Conservation (phyloP, 2,329 filamentous ascomycete species). For the Aurifilum marmelostoma region DNA sequence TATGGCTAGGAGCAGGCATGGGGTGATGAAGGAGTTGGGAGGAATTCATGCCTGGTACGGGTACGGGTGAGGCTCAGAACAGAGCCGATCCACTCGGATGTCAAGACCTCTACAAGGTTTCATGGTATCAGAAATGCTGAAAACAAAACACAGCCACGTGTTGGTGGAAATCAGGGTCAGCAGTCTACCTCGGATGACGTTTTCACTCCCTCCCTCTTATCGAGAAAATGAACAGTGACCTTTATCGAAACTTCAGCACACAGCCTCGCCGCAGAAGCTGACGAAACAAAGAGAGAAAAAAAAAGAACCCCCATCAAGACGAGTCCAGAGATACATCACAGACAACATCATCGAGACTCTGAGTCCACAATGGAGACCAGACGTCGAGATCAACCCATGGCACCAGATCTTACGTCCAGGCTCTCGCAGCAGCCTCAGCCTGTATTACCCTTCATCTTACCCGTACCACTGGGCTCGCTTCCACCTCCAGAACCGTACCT, state of each 20-base stretch:
- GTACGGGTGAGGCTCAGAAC: background rate
- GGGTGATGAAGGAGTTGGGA: background rate
- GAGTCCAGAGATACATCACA: background rate
- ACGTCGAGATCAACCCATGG: background rate
- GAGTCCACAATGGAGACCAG: background rate
- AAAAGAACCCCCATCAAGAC: background rate
- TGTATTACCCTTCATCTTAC: constrained; percentile 7
- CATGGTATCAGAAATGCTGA: background rate
- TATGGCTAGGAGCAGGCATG: background rate
- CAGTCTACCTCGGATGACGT: background rate
- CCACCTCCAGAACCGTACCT: background rate
- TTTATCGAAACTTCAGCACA: background rate
- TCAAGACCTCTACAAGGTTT: background rate
- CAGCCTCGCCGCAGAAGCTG: background rate
- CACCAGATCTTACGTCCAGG: background rate
- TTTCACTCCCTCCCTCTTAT: background rate
- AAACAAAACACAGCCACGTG: background rate
- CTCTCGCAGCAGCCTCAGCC: background rate
- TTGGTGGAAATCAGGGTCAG: background rate
- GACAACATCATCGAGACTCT: background rate
- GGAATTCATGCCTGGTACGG: background rate
- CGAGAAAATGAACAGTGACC: background rate
- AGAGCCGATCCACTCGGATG: constrained; percentile 1
- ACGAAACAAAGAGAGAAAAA: background rate
- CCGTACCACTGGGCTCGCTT: background rate